Conservation (phyloP, 2,329 filamentous ascomycete species). For the Fusarium longipes region DNA sequence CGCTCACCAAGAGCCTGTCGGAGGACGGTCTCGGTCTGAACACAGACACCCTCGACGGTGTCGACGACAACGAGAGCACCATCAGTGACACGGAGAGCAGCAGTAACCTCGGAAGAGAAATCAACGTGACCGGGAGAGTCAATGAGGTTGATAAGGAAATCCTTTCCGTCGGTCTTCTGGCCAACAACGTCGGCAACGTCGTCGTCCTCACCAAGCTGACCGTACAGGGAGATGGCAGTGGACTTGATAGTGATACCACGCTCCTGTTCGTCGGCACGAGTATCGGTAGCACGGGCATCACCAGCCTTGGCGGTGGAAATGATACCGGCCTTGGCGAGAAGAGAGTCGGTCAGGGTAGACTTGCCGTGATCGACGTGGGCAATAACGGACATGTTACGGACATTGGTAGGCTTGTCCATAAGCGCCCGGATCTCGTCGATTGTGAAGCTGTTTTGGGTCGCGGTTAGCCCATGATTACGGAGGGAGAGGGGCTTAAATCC, state of each 20-base stretch:
- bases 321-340: conserved; percentile 99
- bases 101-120: conserved; percentile 99
- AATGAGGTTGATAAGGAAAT: conserved; percentile 99
- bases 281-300: conserved; percentile 96
- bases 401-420: conserved; percentile 83
- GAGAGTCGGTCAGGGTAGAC: conserved; percentile 98
- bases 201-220: conserved; percentile 80
- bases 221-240: conserved; percentile 98
- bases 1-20: conserved; percentile 99
- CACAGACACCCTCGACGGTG: conserved; percentile 99
- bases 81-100: conserved; percentile 99
- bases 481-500: conserved; percentile 53
- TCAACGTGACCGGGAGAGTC: conserved; percentile 99
- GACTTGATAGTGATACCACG: conserved; percentile 99
- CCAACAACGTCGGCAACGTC: conserved; percentile 95
- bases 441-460: conserved; percentile 81
- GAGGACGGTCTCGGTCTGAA: conserved; percentile 99
- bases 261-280: conserved; percentile 97
- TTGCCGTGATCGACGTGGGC: conserved; percentile 99
- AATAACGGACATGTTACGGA: conserved; percentile 99
- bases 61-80: conserved; percentile 99
- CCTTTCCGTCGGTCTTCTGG: conserved; percentile 87
- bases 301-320: conserved; percentile 98
- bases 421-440: conserved; percentile 87
- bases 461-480: conserved; percentile 60